These are phyloP conservation scores for Cucurbita maxima DNA, from an alignment of 306 rosid genomes.

Conservation along the genomic window DNA sequence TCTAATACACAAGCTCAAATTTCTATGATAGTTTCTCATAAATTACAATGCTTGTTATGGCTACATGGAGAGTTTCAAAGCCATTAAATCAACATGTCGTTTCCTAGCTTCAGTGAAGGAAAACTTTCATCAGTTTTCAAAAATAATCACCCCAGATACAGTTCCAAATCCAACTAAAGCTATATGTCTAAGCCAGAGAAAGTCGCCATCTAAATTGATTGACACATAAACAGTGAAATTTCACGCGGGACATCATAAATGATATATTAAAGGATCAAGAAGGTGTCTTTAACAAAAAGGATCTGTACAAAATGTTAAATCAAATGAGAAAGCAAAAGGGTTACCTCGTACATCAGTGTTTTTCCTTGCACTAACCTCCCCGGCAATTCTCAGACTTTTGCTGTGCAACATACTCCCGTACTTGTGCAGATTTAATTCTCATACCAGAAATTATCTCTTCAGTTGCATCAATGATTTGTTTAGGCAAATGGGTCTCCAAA, in stretches of 20 bases:
- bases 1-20: background rate
- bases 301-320: background rate
- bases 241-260: background rate
- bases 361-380: conserved; percentile 3
- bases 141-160: background rate
- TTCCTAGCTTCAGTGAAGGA: background rate
- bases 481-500: conserved; percentile 45
- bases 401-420: conserved; percentile 27
- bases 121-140: background rate
- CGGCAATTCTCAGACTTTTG: conserved; percentile 25
- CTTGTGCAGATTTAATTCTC: conserved; percentile 34
- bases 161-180: background rate
- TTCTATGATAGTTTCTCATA: background rate
- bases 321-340: background rate
- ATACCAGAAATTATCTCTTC: conserved; percentile 51
- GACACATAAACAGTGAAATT: background rate
- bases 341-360: background rate
- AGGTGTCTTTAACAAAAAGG: background rate
- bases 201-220: background rate
- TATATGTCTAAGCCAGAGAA: background rate
- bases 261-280: background rate
- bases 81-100: background rate
- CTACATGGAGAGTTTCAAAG: background rate
- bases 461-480: conserved; percentile 37
- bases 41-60: background rate